These are phyloP conservation scores for Oenanthe sinensis DNA, from an alignment of 129 eudicot species.

Conservation along the genomic window DNA sequence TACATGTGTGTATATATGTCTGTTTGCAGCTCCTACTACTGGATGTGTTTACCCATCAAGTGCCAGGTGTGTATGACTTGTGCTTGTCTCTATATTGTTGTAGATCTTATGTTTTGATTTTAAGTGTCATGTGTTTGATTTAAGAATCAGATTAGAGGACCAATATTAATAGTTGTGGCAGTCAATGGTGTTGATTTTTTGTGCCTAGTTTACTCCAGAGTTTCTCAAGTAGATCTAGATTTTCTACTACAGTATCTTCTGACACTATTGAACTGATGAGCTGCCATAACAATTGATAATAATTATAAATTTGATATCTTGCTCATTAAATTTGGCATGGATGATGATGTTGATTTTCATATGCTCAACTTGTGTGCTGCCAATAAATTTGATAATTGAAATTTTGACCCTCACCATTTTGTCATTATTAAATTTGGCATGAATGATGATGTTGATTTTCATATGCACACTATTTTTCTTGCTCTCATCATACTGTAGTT, in stretches of 20 bases:
- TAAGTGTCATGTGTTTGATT: no score
- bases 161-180: neutral
- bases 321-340: constrained; percentile 6
- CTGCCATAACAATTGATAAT: constrained; percentile 47
- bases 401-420: constrained; percentile 15
- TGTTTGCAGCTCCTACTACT: constrained; percentile 45
- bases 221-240: constrained; percentile 7
- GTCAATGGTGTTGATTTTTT: neutral
- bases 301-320: constrained; percentile 12
- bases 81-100: neutral
- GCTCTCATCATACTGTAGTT: constrained; percentile 7
- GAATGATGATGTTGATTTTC: constrained; percentile 2
- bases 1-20: neutral
- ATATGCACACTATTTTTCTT: neutral
- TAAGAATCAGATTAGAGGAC: neutral
- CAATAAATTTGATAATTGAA: constrained; percentile 34
- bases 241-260: neutral
- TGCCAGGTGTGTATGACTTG: constrained; percentile 38
- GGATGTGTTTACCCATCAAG: constrained; percentile 52
- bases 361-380: constrained; percentile 23
- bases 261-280: constrained; percentile 25
- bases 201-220: constrained; percentile 3
- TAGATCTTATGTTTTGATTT: neutral
- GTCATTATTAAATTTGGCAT: constrained; percentile 13
- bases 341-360: neutral